Base-by-base conservation (phyloP, 371 early-diverging fungal genomes). In the Syncephalastrum monosporum region DNA sequence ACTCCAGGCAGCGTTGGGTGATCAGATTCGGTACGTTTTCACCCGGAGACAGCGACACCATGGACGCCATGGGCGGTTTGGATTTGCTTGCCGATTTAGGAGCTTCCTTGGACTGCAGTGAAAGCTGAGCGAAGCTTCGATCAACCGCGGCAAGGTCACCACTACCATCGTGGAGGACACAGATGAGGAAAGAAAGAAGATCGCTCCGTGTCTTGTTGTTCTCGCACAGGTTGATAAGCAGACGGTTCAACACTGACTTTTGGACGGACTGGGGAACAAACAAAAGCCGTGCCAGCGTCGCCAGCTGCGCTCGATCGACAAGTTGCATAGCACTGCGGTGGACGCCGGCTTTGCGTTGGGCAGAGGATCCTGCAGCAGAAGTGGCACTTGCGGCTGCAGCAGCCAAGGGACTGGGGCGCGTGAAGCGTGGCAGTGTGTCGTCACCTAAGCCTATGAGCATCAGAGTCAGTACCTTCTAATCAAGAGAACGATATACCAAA, bases 171-270 rank as follows among this genome's bases (percentile, higher is more conserved):
- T 90, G 89, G 45, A 98, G 78, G 24, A 96, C 85, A 25, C 91
- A 90, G 15, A 98, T 81, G 54, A 98, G 72, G 43, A 95, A 79
- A 1, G 90, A 86, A 14, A 97, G 75, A 1, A 97, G 68, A 55
- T 98, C 97, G 8, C 83, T 65, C 10, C 97, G 82, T 1, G 96
- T 91, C 59, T 87, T 86, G 60, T 83, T 85, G 69, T 96, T 96
- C 68, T 96, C 95, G 64, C 93, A 91, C 6, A 98, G 82, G 67
- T 93, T 93, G 50, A 89, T 79, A 47, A 98, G 66, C 14, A 94
- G 64, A 50, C 85, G 79, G 58, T 85, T 84, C 42, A 95, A 66
- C 38, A 88, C 75, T 17, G 84, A 74, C 62, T 88, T 91, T 19
- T 83, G 82, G 16, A 87, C 77, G 0, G 86, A 79, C 62, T 92